Conservation (phyloP, 2,329 filamentous ascomycete genomes). For the Fusarium odoratissimum region DNA sequence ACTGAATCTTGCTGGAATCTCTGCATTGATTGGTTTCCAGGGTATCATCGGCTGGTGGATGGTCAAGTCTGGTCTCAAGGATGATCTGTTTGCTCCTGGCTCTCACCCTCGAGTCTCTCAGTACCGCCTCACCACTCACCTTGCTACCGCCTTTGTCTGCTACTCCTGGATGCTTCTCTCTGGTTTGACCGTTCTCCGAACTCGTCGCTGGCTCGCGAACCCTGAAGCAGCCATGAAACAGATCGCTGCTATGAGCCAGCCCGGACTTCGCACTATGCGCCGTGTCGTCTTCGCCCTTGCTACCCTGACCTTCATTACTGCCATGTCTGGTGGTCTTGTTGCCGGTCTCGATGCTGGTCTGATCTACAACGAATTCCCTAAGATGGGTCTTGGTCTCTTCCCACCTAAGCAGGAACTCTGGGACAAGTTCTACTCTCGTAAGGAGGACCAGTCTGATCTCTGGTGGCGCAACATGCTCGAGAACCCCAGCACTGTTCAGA, state of each 20-base stretch:
- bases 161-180: constrained; percentile 96
- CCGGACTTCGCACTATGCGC: constrained; percentile 78
- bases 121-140: constrained; percentile 89
- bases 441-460: constrained; percentile 81
- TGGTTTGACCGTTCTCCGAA: constrained; percentile 84
- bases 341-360: constrained; percentile 95
- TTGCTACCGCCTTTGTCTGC: constrained; percentile 90
- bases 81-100: constrained; percentile 92
- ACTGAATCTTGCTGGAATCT: constrained; percentile 81
- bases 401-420: constrained; percentile 87
- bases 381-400: constrained; percentile 86
- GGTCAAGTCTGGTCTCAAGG: constrained; percentile 96
- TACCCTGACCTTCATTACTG: constrained; percentile 84
- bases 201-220: constrained; percentile 76
- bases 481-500: constrained; percentile 94
- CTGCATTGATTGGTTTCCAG: constrained; percentile 91
- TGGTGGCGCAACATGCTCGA: constrained; percentile 99
- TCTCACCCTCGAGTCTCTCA: constrained; percentile 93
- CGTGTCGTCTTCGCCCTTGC: constrained; percentile 77
- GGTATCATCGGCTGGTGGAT: constrained; percentile 99
- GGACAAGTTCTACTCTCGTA: constrained; percentile 85
- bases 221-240: constrained; percentile 71
- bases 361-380: constrained; percentile 99
- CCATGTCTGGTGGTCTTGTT: constrained; percentile 93
- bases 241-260: constrained; percentile 71